Evolutionary conservation across 495 filamentous ascomycete genomes (phyloP), one percentile per base, ranked within the genome.

Genomic region (Glutinoglossum americanum): DNA sequence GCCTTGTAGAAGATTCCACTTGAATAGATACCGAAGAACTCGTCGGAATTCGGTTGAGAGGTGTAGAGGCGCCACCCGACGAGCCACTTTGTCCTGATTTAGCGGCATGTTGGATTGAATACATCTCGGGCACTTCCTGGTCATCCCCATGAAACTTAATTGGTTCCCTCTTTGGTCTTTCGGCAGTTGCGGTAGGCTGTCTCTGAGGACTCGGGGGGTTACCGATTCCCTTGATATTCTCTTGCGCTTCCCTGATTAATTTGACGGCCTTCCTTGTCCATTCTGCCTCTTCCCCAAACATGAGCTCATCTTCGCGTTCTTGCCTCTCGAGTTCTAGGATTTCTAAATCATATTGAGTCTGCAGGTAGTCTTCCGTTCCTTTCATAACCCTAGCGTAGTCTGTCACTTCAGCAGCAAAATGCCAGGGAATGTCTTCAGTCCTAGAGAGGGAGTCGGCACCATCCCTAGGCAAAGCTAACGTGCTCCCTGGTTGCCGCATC

Each of bases 311-410:
- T 66, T 94, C 87, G 54, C 79, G 75, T 67, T 86, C 85, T 68
- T 94, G 87, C 55, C 67, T 68, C 60, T 79, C 73, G 32, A 98
- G 70, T 13, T 86, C 79, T 47, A 78, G 72, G 19, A 94, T 82
- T 63, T 97, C 92, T 8, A 71, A 63, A 57, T 89, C 78, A 65
- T 81, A 90, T 67, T 96, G 83, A 54, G 77, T 72, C 19, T 69
- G 63, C 84, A 98, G 89, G 63, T 97, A 97, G 17, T 84, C 80
- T 66, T 87, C 83, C 3, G 84, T 88, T 13, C 90, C 92, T 68
- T 87, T 94, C 85, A 98, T 96, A 49, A 98, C 81, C 53, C 92
- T 77, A 51, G 89, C 88, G 71, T 95, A 97, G 66, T 98, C 92
- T 64, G 88, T 78, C 21, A 95, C 87, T 62, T 94, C 92, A 1